These are phyloP conservation scores for Eremochloa ophiuroides DNA, from an alignment of 176 grass and related monocot genomes.

Conservation along the genomic window DNA sequence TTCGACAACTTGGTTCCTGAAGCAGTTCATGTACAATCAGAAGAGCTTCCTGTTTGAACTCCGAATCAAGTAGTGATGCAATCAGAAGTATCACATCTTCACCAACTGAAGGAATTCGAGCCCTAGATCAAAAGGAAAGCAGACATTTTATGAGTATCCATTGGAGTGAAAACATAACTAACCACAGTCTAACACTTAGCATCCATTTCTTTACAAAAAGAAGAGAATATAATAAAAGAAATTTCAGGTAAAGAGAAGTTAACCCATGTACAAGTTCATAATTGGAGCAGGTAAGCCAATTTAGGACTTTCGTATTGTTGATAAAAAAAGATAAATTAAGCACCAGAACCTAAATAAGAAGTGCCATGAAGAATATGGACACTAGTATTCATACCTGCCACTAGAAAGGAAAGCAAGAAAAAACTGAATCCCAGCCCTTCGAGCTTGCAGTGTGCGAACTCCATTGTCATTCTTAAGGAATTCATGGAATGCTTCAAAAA, in stretches of 20 bases:
- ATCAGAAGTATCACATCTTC: not conserved
- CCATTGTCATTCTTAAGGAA: conserved; percentile 51
- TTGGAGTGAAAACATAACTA: not conserved
- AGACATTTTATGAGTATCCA: not conserved
- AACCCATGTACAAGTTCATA: not conserved
- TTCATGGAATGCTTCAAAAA: conserved; percentile 68
- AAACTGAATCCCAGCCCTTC: conserved; percentile 50
- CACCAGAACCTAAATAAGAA: not conserved
- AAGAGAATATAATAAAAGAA: not conserved
- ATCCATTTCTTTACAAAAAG: not conserved
- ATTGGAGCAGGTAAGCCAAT: not conserved
- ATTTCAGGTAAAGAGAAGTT: not conserved
- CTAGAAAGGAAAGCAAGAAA: conserved; percentile 61
- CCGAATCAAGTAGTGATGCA: not conserved
- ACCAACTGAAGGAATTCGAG: not conserved
- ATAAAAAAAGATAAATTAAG: not conserved
- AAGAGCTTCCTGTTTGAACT: not conserved
- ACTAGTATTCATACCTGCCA: conserved; percentile 37
- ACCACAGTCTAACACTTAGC: not conserved
- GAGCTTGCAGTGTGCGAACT: conserved; percentile 33
- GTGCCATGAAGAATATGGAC: not conserved
- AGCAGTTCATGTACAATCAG: not conserved
- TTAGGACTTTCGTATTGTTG: not conserved
- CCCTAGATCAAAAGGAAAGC: not conserved
- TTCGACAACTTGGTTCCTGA: not conserved